Evolutionary conservation across 164 flowering plant genomes (phyloP), one percentile per base, ranked within the genome.

Genomic region (Stephania japonica): DNA sequence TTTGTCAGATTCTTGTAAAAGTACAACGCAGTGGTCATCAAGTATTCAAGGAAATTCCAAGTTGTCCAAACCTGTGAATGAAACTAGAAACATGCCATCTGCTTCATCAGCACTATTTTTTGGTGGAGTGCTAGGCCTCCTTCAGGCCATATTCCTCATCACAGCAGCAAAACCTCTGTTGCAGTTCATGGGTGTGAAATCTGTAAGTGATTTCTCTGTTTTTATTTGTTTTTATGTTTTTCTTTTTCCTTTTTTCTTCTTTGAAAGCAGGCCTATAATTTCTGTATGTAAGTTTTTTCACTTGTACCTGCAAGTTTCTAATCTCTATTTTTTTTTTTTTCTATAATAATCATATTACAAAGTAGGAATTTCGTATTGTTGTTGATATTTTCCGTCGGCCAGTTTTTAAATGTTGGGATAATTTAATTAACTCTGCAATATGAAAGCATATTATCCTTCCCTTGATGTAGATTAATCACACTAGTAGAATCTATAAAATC

Each of bases 31-130:
- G 19, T 68, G 65, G 62, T 63, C 76, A 64, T 70, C 78, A 26
- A 7, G 69, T 25, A 70, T 44, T 64, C 61, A 38, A 6, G 75
- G 62, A 26, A 73, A 73, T 73, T 79, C 76, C 26, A 72, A 77
- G 62, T 61, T 73, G 43, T 38, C 4, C 9, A 79, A 82, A 49
- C 9, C 27, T 26, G 75, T 72, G 78, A 7, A 67, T 59, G 79
- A 74, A 66, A 86, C 65, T 70, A 76, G 86, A 68, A 75, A 85
- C 56, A 86, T 88, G 42, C 83, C 97, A 56, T 88, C 97, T 42
- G 92, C 90, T 53, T 88, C 91, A 68, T 81, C 91, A 23, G 91
- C 97, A 71, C 32, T 91, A 67, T 53, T 84, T 68, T 75, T 89
- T 61, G 93, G 97, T 38, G 78, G 70, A 41, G 71, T 85, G 6